Conservation (phyloP, 2,329 filamentous ascomycete species). For the Arthrobotrys entomopaga region DNA sequence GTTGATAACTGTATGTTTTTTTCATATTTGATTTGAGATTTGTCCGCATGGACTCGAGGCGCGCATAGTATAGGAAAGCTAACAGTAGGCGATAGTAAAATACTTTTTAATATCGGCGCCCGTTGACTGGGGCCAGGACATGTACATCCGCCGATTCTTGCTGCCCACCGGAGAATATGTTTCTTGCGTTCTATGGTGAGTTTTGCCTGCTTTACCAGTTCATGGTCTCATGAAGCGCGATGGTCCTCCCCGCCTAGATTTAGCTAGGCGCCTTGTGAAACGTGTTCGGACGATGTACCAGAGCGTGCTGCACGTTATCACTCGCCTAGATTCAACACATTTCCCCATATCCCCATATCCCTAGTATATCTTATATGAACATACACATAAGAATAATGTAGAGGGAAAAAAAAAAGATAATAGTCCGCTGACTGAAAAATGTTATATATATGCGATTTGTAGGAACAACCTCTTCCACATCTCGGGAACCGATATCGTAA, state of each 20-base stretch:
- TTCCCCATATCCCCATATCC: constrained; percentile 36
- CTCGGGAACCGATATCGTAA: constrained; percentile 97
- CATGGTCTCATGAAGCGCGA: background rate
- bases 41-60: background rate
- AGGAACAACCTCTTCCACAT: constrained; percentile 99
- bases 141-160: constrained; percentile 95
- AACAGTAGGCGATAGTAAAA: constrained; percentile 75
- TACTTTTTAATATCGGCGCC: constrained; percentile 99
- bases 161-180: constrained; percentile 98
- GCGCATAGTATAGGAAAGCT: constrained; percentile 5
- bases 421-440: constrained; percentile 11
- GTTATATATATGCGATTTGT: constrained; percentile 27
- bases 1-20: constrained; percentile 87
- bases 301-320: background rate
- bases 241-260: no score
- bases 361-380: no score
- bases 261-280: constrained; percentile 8
- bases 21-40: no score
- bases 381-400: constrained; percentile 15
- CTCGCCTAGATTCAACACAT: constrained; percentile 13
- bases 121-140: constrained; percentile 95
- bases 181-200: constrained; percentile 91
- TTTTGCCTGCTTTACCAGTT: constrained; percentile 5
- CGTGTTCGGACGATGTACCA: background rate
- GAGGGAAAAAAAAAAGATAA: background rate